Conservation (phyloP, 1,284 basidiomycete species). For the Fomitiporia mediterranea region DNA sequence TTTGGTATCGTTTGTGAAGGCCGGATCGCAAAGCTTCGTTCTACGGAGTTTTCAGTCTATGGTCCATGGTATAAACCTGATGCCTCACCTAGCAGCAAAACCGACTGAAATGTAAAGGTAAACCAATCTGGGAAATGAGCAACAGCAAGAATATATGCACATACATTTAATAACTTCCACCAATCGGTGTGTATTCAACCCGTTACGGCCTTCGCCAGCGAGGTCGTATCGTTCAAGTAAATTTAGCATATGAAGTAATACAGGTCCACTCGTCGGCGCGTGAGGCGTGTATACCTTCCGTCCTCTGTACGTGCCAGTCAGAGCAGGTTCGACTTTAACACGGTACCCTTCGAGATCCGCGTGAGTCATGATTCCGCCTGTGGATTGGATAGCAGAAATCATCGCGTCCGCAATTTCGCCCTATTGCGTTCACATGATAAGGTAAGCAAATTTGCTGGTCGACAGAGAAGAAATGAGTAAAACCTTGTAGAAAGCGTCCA, state of each 20-base stretch:
- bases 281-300: constrained; percentile 80
- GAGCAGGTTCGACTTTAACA: constrained; percentile 67
- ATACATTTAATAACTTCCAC: constrained; percentile 76
- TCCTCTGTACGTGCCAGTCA: constrained; percentile 72
- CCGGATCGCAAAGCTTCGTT: constrained; percentile 78
- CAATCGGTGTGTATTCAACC: constrained; percentile 63
- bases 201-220: constrained; percentile 42
- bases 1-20: constrained; percentile 51
- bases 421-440: constrained; percentile 29
- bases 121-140: neutral
- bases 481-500: constrained; percentile 75
- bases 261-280: constrained; percentile 80
- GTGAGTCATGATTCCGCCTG: constrained; percentile 77
- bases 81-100: constrained; percentile 64
- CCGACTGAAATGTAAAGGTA: constrained; percentile 42
- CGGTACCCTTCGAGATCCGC: constrained; percentile 69
- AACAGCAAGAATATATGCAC: constrained; percentile 20
- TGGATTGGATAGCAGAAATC: constrained; percentile 57
- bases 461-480: constrained; percentile 7
- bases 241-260: constrained; percentile 78
- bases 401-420: constrained; percentile 75
- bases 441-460: constrained; percentile 22
- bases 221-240: constrained; percentile 66
- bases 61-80: constrained; percentile 4
- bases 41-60: constrained; percentile 33